phyloP scores from a whole-genome alignment of 495 filamentous ascomycete species.

The Talaromyces adpressus region DNA sequence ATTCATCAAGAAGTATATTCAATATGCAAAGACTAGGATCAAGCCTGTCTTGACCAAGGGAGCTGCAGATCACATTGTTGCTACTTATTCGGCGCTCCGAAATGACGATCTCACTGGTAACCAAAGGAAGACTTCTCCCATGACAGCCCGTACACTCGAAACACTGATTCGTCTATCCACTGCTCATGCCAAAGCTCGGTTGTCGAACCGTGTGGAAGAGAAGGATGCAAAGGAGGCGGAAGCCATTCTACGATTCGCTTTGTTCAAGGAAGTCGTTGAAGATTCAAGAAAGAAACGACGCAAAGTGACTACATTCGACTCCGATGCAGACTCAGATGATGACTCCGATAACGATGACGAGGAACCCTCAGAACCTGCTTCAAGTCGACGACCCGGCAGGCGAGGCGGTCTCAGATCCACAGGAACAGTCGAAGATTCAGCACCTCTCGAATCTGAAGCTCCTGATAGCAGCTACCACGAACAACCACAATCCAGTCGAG shows the following conservation, averaged over 20 bases:
- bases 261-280: conserved; percentile 96
- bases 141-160: conserved; percentile 96
- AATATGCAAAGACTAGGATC: conserved; percentile 90
- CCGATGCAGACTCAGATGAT: conserved; percentile 36
- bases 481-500: conserved; percentile 36
- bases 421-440: conserved; percentile 34
- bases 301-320: conserved; percentile 39
- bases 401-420: conserved; percentile 30
- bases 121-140: conserved; percentile 85
- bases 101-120: conserved; percentile 96
- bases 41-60: conserved; percentile 90
- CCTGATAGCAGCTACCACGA: conserved; percentile 47
- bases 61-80: conserved; percentile 84
- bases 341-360: conserved; percentile 35
- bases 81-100: conserved; percentile 86
- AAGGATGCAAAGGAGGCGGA: conserved; percentile 86
- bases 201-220: conserved; percentile 90
- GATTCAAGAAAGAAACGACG: conserved; percentile 73
- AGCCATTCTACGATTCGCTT: conserved; percentile 83
- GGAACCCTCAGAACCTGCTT: conserved; percentile 24
- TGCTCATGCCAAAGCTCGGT: conserved; percentile 87
- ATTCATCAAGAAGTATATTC: conserved; percentile 99
- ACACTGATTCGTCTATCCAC: conserved; percentile 96
- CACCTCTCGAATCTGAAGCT: conserved; percentile 28
- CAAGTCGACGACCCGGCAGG: conserved; percentile 22